Evolutionary conservation across 148 eudicot genomes (phyloP), one percentile per base, ranked within the genome.

Genomic region (Nepenthes mirabilis): DNA sequence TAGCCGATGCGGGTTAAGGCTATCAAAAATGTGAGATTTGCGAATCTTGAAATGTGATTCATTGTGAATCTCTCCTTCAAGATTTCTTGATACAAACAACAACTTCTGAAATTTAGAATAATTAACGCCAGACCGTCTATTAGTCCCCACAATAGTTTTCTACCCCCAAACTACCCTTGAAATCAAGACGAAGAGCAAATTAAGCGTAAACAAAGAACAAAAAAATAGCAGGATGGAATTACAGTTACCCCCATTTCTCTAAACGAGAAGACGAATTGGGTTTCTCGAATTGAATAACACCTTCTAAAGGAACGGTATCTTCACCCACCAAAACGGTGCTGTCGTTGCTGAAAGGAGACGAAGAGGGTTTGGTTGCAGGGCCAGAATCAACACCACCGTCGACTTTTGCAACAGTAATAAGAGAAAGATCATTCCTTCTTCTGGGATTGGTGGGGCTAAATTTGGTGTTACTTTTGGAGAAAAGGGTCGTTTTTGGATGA

Each of bases 271-370:
- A 54, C 1, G 84, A 75, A 56, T 65, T 53, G 32, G 95, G 81
- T 55, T 83, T 88, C 14, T 88, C 96, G 34, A 88, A 86, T 57
- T 84, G 99, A 76, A 93, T 88, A 8, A 86, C 99, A 6, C 99
- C 99, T 76, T 93, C 99, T 4, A 93, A 74, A 45, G 96, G 91
- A 32, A 89, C 91, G 32, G 64, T 64, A 14, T 88, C 88, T 62
- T 77, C 80, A 1, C 81, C 80, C 34, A 87, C 84, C 36, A 80
- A 56, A 36, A 81, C 72, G 14, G 83, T 62, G 11, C 65, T 61
- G 14, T 71, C 57, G 2, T 56, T 62, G 4, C 48, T 47, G 14
- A 45, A 57, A 32, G 68, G 11, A 60, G 77, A 35, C 36, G 71
- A 43, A 32, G 72, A 13, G 5, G 79, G 35, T 37, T 72, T 70